Percentiles rank a stretch among this genome's conserved stretches.
Evolutionary conservation across 169 alveolate species (phyloP).

Genomic region (Plasmodium fragile): DNA sequence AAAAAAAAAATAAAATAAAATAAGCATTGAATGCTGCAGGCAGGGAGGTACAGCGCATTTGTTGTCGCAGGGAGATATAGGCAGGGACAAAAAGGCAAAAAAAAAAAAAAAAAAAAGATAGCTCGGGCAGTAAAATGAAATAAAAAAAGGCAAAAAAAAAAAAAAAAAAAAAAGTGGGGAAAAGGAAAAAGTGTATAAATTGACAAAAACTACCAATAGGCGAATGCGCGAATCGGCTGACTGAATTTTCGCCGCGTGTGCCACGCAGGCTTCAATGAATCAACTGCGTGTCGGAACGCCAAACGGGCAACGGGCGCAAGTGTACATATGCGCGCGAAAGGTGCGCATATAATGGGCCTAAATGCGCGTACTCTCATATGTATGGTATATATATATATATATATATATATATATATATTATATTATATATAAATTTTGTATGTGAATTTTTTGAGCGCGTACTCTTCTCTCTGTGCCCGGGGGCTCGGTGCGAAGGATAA

Average conservation of each 20-base stretch:
- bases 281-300: neutral
- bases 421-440: too few relatives aligned
- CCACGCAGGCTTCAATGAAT: neutral
- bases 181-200: neutral
- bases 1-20: neutral
- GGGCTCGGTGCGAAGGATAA: neutral
- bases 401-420: too few relatives aligned
- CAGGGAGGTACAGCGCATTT: neutral
- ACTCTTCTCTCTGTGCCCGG: neutral
- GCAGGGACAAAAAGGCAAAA: neutral
- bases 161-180: neutral
- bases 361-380: neutral
- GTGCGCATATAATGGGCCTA: neutral
- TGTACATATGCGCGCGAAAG: neutral
- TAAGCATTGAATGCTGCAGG: neutral
- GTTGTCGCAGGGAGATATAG: neutral
- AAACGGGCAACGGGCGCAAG: neutral
- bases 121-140: too few relatives aligned
- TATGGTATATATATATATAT: neutral
- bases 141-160: neutral
- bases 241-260: neutral
- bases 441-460: neutral
- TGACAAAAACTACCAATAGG: neutral
- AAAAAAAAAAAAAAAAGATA: neutral
- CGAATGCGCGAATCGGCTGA: neutral